These are phyloP conservation scores for Blastosporella zonata DNA, from an alignment of 1,284 basidiomycete genomes.

Conservation along the genomic window DNA sequence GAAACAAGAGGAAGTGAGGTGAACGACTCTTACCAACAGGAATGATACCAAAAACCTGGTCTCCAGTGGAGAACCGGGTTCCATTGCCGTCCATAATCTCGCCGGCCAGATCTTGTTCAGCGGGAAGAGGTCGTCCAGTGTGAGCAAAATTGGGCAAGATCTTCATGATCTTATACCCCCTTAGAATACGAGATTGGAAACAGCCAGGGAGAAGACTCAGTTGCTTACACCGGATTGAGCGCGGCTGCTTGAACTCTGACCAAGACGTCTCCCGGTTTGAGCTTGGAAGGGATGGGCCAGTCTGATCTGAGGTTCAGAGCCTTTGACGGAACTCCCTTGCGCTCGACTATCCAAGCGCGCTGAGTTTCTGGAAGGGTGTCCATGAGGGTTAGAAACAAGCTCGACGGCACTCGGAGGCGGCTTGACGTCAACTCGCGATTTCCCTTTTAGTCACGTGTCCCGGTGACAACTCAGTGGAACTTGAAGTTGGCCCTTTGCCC, in stretches of 20 bases:
- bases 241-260: constrained; percentile 63
- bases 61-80: constrained; percentile 49
- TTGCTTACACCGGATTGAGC: constrained; percentile 61
- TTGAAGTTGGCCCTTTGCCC: constrained; percentile 22
- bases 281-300: constrained; percentile 43
- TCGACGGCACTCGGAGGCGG: neutral
- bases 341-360: constrained; percentile 38
- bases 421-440: neutral
- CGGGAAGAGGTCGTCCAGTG: constrained; percentile 45
- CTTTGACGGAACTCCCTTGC: constrained; percentile 39
- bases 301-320: constrained; percentile 45
- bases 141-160: constrained; percentile 44
- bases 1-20: neutral
- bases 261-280: constrained; percentile 48
- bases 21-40: constrained; percentile 31
- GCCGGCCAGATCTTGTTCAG: constrained; percentile 64
- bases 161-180: constrained; percentile 58
- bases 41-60: constrained; percentile 58
- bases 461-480: constrained; percentile 9
- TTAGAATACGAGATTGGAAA: constrained; percentile 20
- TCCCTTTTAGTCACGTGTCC: constrained; percentile 15
- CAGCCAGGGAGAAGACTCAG: neutral
- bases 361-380: constrained; percentile 32
- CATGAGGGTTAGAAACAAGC: constrained; percentile 15
- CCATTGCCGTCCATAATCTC: constrained; percentile 52